A percentile compares a stretch with the other conserved stretches of the same genome.
Evolutionary conservation across 176 grass and related monocot genomes (phyloP).

Genomic region (Carex scoparia): DNA sequence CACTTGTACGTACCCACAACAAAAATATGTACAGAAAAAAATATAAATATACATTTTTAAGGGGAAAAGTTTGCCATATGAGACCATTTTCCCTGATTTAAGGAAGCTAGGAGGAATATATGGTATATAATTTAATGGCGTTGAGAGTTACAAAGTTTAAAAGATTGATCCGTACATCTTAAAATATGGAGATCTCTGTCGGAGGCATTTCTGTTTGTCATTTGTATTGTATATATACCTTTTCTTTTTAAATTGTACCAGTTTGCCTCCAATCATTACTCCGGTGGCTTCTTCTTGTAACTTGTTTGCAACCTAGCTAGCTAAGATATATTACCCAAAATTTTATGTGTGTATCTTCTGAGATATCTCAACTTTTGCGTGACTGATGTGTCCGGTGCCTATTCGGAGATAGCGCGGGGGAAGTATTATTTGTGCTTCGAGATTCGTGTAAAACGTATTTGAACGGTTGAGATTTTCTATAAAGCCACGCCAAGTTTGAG

Average conservation of each 20-base stretch:
- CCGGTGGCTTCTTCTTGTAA: constrained; percentile 8
- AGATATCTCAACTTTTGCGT: too few relatives aligned
- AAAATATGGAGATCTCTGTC: constrained; percentile 24
- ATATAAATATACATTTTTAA: not conserved
- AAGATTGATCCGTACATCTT: constrained; percentile 10
- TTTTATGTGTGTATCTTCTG: too few relatives aligned
- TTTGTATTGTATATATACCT: not conserved
- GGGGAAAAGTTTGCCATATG: not conserved
- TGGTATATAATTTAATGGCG: not conserved
- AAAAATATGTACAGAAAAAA: not conserved
- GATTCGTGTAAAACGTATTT: too few relatives aligned
- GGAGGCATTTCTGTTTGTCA: constrained; percentile 8
- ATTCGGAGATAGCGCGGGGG: too few relatives aligned
- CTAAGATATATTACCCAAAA: too few relatives aligned
- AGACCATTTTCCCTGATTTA: constrained; percentile 21
- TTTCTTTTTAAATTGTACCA: not conserved
- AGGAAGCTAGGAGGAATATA: not conserved
- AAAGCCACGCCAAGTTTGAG: too few relatives aligned
- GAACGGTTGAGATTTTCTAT: too few relatives aligned
- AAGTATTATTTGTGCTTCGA: too few relatives aligned
- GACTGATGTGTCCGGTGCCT: too few relatives aligned
- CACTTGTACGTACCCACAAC: not conserved
- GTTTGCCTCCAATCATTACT: constrained; percentile 15
- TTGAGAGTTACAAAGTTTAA: constrained; percentile 6
- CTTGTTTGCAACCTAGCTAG: not conserved